Conservation (phyloP, 257 asterid species). For the Petrea volubilis region DNA sequence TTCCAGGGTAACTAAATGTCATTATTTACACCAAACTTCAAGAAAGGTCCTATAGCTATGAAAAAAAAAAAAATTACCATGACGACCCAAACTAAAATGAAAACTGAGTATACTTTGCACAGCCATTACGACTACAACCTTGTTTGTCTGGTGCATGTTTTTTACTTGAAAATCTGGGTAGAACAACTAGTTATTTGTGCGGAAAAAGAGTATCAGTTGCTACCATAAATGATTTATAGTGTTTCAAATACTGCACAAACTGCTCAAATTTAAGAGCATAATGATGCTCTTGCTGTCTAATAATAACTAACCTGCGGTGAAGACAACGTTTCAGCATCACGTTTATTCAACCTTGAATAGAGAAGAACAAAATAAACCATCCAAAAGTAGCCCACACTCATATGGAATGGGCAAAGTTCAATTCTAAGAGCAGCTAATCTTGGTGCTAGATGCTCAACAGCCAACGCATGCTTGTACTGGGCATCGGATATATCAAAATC, state of each 20-base stretch:
- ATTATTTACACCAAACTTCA: neutral
- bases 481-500: slow-evolving; percentile 82
- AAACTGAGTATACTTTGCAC: neutral
- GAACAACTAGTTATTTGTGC: neutral
- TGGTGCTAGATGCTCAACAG: slow-evolving; percentile 77
- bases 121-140: slow-evolving; percentile 7
- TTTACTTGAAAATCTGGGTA: slow-evolving; percentile 16
- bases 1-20: too few species aligned
- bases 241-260: slow-evolving; percentile 1
- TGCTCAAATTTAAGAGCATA: neutral
- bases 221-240: slow-evolving; percentile 6
- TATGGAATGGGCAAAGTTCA: slow-evolving; percentile 94
- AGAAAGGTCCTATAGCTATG: neutral
- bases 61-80: neutral
- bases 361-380: slow-evolving; percentile 96
- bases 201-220: slow-evolving; percentile 15
- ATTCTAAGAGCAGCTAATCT: slow-evolving; percentile 92
- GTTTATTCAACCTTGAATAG: slow-evolving; percentile 80
- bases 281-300: neutral
- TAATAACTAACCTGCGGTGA: slow-evolving; percentile 72
- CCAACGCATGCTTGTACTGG: slow-evolving; percentile 77
- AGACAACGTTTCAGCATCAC: slow-evolving; percentile 70
- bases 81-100: slow-evolving; percentile 10
- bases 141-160: neutral
- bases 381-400: slow-evolving; percentile 95